Base-by-base conservation (phyloP, 495 filamentous ascomycete species). In the Daldinia grandis region DNA sequence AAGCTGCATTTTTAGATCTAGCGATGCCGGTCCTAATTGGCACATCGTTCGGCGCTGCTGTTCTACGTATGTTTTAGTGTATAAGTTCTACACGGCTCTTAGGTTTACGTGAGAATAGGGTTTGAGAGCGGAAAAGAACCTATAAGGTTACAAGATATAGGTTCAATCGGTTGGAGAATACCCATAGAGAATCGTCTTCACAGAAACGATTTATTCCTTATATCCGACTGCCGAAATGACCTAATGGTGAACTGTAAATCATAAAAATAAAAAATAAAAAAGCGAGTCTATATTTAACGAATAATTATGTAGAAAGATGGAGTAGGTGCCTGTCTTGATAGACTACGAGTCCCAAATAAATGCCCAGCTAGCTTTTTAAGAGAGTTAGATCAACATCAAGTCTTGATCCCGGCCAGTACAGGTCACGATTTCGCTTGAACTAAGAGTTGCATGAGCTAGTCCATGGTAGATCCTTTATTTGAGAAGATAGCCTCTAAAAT, bases 161-260 rank as follows among this genome's bases (percentile, higher is more conserved):
- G 4, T 30, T 30, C 24, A 53, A 17, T 15, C 15, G 49, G 27
- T 30, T 30, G 7, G 49, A 28, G 14, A 15, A 53, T 53, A 53
- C 25, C 49, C 49, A 53, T 53, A 53, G 49, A 30, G 5, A 30
- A 9, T 15, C 14, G 49, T 53, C 25, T 53, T 64, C 50, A 64
- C 50, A 24, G 27, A 64, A 37, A 15, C n/a, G 3, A n/a, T 40
- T 27, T 25, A 14, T 10, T 25, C 25, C 15, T 10, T 19, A 1
- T 24, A 21, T 12, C 8, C 24, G 19, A 12, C 4, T 44, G 8
- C 17, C 7, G 17, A 42, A 42, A n/a, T n/a, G n/a, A n/a, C n/a
- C 15, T 6, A 5, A 5, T 17, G n/a, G 40, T 21, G 17, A 21
- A 9, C 19, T 47, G 7, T 47, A 24, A n/a, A n/a, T n/a, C n/a